Percentiles rank a stretch among this genome's conserved stretches.
These are phyloP conservation scores for Limnanthes douglasii DNA, from an alignment of 345 rosid genomes.

Conservation along the genomic window DNA sequence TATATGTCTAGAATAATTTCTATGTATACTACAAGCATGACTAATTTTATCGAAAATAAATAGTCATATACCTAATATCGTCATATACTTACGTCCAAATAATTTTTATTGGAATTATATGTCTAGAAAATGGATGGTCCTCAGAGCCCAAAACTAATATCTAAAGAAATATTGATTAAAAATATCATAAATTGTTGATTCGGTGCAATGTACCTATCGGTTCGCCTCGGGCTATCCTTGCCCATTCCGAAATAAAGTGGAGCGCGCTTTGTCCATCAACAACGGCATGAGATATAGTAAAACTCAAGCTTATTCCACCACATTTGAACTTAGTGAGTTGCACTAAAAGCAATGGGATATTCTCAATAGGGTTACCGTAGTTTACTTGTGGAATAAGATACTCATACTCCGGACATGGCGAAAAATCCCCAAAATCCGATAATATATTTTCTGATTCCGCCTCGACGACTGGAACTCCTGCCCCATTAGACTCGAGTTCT, in stretches of 20 bases:
- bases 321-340: constrained; percentile 43
- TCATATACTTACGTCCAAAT: too few species aligned
- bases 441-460: constrained; percentile 25
- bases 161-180: too few species aligned
- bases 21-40: too few species aligned
- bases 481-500: constrained; percentile 28
- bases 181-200: too few species aligned
- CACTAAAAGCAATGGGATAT: constrained; percentile 27
- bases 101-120: too few species aligned
- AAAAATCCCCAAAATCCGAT: constrained; percentile 22
- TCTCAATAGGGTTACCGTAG: constrained; percentile 21
- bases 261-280: constrained; percentile 46
- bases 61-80: too few species aligned
- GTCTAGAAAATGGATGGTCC: too few species aligned
- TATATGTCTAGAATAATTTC: too few species aligned
- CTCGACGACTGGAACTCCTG: constrained; percentile 22
- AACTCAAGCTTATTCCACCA: constrained; percentile 29
- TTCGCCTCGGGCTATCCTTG: constrained; percentile 28
- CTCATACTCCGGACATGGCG: constrained; percentile 15
- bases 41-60: too few species aligned
- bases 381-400: constrained; percentile 28
- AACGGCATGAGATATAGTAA: constrained; percentile 32
- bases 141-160: too few species aligned
- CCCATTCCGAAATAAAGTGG: constrained; percentile 44
- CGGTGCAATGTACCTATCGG: constrained; percentile 2